These are phyloP conservation scores for Orbilia quercus DNA, from an alignment of 2,329 filamentous ascomycete genomes.

Conservation along the genomic window DNA sequence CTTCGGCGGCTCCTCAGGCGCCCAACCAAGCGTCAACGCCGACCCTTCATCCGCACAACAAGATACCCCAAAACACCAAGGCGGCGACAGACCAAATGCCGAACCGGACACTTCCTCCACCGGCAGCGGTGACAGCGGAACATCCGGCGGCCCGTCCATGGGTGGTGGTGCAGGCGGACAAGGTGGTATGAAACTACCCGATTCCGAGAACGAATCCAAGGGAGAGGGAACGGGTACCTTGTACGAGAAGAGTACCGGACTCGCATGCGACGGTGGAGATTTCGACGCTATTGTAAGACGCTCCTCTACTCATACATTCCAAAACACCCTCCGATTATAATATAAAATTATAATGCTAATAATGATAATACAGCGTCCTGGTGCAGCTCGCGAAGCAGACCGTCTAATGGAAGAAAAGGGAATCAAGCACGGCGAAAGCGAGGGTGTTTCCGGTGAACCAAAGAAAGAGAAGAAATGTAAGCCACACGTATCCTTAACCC, in stretches of 20 bases:
- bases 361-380: slow-evolving; percentile 67
- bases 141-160: slow-evolving; percentile 59
- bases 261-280: slow-evolving; percentile 74
- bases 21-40: slow-evolving; percentile 40
- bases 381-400: slow-evolving; percentile 75
- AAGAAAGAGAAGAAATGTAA: slow-evolving; percentile 51
- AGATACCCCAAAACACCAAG: slow-evolving; percentile 62
- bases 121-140: slow-evolving; percentile 28
- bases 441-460: slow-evolving; percentile 56
- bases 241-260: slow-evolving; percentile 70
- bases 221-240: slow-evolving; percentile 69
- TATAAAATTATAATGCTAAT: too few relatives aligned
- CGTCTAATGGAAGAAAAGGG: slow-evolving; percentile 70
- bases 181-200: slow-evolving; percentile 59
- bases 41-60: slow-evolving; percentile 12
- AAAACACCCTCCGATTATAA: too few relatives aligned
- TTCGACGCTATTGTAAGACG: slow-evolving; percentile 69
- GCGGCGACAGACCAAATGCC: slow-evolving; percentile 61
- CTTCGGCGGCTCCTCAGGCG: slow-evolving; percentile 51
- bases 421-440: slow-evolving; percentile 62
- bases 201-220: slow-evolving; percentile 61
- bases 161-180: slow-evolving; percentile 58
- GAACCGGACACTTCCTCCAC: slow-evolving; percentile 60
- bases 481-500: not conserved
- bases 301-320: not conserved